These are phyloP conservation scores for Circinella umbellata DNA, from an alignment of 371 early-diverging fungal genomes.

Conservation along the genomic window DNA sequence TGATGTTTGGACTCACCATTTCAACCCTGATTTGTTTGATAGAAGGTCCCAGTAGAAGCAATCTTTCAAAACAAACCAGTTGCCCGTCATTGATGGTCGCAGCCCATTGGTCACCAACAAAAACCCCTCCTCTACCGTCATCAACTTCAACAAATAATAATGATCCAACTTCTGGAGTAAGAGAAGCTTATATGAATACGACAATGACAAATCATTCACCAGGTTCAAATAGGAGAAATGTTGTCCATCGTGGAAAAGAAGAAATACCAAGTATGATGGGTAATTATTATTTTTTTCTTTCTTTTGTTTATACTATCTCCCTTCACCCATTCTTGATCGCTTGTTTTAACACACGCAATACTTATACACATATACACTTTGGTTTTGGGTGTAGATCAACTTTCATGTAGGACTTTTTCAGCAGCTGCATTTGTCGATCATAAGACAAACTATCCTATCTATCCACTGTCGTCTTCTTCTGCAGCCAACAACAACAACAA, in stretches of 20 bases:
- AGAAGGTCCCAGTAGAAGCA: conserved; percentile 11
- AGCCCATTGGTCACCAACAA: conserved; percentile 14
- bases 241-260: conserved; percentile 9
- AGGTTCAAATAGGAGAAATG: neutral
- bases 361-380: neutral
- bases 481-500: neutral
- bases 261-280: conserved; percentile 27
- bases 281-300: neutral
- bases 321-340: neutral
- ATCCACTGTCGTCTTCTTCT: conserved; percentile 9
- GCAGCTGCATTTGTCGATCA: conserved; percentile 15
- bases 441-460: conserved; percentile 14
- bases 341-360: neutral
- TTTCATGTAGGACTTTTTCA: conserved; percentile 25
- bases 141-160: conserved; percentile 2
- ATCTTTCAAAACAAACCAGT: conserved; percentile 18
- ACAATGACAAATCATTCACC: neutral
- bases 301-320: neutral
- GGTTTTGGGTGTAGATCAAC: conserved; percentile 14
- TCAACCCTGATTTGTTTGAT: conserved; percentile 6
- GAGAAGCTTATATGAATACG: neutral
- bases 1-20: neutral
- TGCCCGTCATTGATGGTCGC: conserved; percentile 18
- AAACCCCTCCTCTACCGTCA: conserved; percentile 12
- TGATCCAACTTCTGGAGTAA: neutral